phyloP scores from a whole-genome alignment of 179 eudicot genomes.

The Nepenthes alata region DNA sequence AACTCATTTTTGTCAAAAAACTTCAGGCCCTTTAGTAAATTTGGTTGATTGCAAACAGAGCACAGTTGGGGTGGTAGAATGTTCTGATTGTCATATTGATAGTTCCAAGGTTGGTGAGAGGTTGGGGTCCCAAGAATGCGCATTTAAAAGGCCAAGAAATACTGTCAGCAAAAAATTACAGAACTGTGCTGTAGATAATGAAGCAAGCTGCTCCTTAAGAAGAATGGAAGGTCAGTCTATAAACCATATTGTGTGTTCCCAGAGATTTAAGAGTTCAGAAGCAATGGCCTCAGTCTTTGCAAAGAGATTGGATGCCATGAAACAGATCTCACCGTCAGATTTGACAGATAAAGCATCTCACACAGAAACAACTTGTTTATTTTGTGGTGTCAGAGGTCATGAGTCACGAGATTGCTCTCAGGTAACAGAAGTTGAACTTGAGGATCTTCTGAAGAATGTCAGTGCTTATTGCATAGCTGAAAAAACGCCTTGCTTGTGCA shows the following conservation, averaged over 20 bases:
- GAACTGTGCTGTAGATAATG: conserved; percentile 2
- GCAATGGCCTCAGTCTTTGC: conserved; percentile 41
- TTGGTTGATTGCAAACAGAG: neutral
- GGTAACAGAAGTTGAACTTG: conserved; percentile 22
- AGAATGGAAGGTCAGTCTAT: conserved; percentile 7
- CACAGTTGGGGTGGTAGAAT: neutral
- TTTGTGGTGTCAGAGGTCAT: conserved; percentile 39
- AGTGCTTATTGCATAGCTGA: conserved; percentile 15
- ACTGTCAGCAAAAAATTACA: conserved; percentile 5
- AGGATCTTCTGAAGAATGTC: conserved; percentile 21
- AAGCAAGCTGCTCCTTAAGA: conserved; percentile 9
- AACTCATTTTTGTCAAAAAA: conserved; percentile 28
- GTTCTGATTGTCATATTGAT: conserved; percentile 1
- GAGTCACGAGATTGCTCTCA: conserved; percentile 27
- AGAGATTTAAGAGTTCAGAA: conserved; percentile 18
- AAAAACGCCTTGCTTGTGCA: conserved; percentile 30
- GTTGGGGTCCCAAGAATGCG: conserved; percentile 7
- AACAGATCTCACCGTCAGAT: conserved; percentile 18
- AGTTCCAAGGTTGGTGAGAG: conserved; percentile 5
- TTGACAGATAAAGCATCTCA: conserved; percentile 4
- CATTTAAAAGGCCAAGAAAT: conserved; percentile 7
- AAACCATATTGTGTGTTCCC: conserved; percentile 8
- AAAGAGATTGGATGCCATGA: conserved; percentile 40
- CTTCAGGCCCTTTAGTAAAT: conserved; percentile 8
- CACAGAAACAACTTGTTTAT: conserved; percentile 18